Evolutionary conservation across 2,329 filamentous ascomycete species (phyloP).

Genomic region (Rhytidhysteron rufulum): DNA sequence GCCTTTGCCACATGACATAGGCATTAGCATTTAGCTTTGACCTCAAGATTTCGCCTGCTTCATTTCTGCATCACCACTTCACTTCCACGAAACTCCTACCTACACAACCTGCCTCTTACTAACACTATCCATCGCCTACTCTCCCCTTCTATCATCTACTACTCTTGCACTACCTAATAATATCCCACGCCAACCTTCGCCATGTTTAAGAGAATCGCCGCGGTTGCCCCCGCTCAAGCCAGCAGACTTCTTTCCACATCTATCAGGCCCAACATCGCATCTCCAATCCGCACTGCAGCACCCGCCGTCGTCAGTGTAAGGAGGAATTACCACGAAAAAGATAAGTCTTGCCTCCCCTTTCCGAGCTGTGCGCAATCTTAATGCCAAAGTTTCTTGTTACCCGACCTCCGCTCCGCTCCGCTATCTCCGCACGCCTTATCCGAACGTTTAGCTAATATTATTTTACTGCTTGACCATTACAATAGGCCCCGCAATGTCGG

Average conservation of each 20-base stretch:
- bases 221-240: constrained; percentile 51
- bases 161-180: constrained; percentile 6
- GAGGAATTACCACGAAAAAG: constrained; percentile 64
- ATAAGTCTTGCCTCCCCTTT: constrained; percentile 39
- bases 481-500: constrained; percentile 75
- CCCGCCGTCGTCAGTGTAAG: constrained; percentile 38
- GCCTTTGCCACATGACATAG: constrained; percentile 3
- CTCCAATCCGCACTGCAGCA: constrained; percentile 42
- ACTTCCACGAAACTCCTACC: constrained; percentile 1
- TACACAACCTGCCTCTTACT: constrained; percentile 13
- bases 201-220: constrained; percentile 58
- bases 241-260: constrained; percentile 48
- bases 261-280: constrained; percentile 47
- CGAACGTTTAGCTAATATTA: constrained; percentile 36
- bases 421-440: constrained; percentile 1
- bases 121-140: constrained; percentile 9
- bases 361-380: background rate
- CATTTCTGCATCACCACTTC: constrained; percentile 9
- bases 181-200: constrained; percentile 20
- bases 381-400: background rate
- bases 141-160: constrained; percentile 7
- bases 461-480: constrained; percentile 71
- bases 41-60: constrained; percentile 1
- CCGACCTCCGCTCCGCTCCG: background rate
- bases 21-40: background rate